phyloP scores from a whole-genome alignment of 805 yeast species.

The Isabelozyma rhagii region DNA sequence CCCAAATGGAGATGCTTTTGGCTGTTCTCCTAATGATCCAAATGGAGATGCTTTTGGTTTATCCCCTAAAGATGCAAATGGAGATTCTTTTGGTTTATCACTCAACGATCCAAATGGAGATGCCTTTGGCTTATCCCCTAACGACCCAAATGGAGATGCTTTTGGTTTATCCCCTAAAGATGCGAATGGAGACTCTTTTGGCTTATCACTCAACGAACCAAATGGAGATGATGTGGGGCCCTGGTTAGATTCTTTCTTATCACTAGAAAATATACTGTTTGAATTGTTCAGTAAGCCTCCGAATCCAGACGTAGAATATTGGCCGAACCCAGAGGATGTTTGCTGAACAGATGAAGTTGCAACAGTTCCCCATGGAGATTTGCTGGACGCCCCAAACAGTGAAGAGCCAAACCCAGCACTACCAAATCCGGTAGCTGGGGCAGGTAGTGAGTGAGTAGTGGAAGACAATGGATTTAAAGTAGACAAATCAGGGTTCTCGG shows the following conservation, averaged over 20 bases:
- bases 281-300: slow-evolving; percentile 5
- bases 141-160: neutral
- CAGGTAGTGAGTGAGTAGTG: neutral
- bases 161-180: too few relatives aligned
- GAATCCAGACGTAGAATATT: slow-evolving; percentile 6
- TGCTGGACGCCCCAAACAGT: slow-evolving; percentile 4
- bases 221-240: slow-evolving; percentile 3
- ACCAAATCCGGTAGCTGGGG: slow-evolving; percentile 2
- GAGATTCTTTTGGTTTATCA: too few relatives aligned
- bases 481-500: neutral
- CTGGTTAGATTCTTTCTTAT: neutral
- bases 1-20: neutral
- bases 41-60: neutral
- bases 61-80: too few relatives aligned
- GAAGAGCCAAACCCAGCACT: slow-evolving; percentile 4
- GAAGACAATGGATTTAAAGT: neutral
- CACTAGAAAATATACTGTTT: slow-evolving; percentile 1
- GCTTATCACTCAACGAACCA: too few relatives aligned
- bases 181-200: too few relatives aligned
- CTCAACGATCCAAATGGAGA: slow-evolving; percentile 6
- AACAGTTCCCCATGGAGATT: slow-evolving; percentile 6
- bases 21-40: slow-evolving; percentile 1
- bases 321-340: slow-evolving; percentile 8
- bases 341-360: slow-evolving; percentile 6
- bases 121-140: neutral